Percentiles rank a stretch among this genome's conserved stretches.
phyloP scores from a whole-genome alignment of 179 eudicot species.

The Carnegiea gigantea region DNA sequence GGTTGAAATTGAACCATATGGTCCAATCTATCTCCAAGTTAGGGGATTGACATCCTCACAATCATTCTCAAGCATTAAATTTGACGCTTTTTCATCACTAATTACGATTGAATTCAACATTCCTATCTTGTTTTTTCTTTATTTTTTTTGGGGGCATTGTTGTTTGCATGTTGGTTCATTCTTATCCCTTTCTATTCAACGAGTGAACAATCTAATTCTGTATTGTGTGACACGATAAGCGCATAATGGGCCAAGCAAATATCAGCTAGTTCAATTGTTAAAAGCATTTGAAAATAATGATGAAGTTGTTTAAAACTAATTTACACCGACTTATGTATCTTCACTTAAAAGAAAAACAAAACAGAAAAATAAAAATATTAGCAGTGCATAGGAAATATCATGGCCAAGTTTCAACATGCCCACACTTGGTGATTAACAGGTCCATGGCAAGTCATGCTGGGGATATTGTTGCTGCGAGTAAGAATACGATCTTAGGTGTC shows the following conservation, averaged over 20 bases:
- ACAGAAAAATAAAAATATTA: neutral
- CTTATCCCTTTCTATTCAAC: neutral
- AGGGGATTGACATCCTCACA: conserved; percentile 3
- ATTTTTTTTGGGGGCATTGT: neutral
- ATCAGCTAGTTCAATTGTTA: neutral
- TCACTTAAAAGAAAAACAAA: too few relatives aligned
- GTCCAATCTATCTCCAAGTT: conserved; percentile 19
- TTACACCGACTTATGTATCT: too few relatives aligned
- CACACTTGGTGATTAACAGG: neutral
- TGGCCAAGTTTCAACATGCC: neutral
- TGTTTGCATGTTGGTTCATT: neutral
- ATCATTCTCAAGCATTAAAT: neutral
- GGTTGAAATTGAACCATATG: neutral
- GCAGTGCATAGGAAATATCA: neutral
- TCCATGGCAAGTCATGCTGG: neutral
- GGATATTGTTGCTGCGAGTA: neutral
- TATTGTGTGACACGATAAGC: too few relatives aligned
- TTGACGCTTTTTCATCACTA: neutral
- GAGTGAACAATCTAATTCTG: neutral
- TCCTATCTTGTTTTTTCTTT: neutral
- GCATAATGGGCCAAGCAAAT: neutral
- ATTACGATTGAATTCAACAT: neutral
- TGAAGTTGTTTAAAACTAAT: too few relatives aligned
- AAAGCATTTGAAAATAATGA: neutral
- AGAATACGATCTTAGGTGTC: too few relatives aligned